Evolutionary conservation across 371 early-diverging fungal species (phyloP), one percentile per base, ranked within the genome.

Genomic region (Mortierella sp.): DNA sequence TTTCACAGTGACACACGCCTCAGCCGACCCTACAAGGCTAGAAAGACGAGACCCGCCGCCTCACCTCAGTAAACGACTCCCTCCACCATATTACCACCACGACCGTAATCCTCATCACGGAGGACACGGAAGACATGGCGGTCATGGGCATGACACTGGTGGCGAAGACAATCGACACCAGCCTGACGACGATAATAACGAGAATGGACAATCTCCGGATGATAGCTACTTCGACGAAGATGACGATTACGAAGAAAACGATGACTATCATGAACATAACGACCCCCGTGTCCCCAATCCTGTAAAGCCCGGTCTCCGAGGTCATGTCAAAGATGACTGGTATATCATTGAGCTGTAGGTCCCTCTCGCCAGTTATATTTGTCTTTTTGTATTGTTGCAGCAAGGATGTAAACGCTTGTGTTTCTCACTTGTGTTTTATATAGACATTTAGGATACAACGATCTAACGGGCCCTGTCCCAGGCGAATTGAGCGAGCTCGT

Each of bases 391-490:
- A 28, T 28, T 34, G 24, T 48, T 19, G 57, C n/a, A 54, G 10
- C 3, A 57, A 31, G 48, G 52, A 34, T 72, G n/a, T 26, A 16
- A 60, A 21, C 11, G 50, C 14, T 3, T 16, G 16, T 0, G 50
- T 50, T 50, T 13, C 16, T 50, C 9, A 34, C 34, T 2, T 34
- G 8, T 31, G 48, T 34, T 19, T 38, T n/a, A 5, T 5, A 26
- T 71, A 91, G 92, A 34, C 84, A 89, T 48, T 85, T 91, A 28
- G 85, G 88, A 42, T 79, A 84, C 63, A 92, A 91, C 50, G 89
- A 90, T 28, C 80, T 92, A 10, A 82, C 78, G 55, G 92, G 92
- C 31, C 84, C 89, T 24, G 84, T 92, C 13, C 91, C 91, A 6
- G 84, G 89, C 57, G 88, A 88, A 50, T 78, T 91, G 48, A 83